A percentile compares a stretch with the other conserved stretches of the same genome.
These are phyloP conservation scores for Yarrowia divulgata DNA, from an alignment of 805 yeast species.

Conservation along the genomic window DNA sequence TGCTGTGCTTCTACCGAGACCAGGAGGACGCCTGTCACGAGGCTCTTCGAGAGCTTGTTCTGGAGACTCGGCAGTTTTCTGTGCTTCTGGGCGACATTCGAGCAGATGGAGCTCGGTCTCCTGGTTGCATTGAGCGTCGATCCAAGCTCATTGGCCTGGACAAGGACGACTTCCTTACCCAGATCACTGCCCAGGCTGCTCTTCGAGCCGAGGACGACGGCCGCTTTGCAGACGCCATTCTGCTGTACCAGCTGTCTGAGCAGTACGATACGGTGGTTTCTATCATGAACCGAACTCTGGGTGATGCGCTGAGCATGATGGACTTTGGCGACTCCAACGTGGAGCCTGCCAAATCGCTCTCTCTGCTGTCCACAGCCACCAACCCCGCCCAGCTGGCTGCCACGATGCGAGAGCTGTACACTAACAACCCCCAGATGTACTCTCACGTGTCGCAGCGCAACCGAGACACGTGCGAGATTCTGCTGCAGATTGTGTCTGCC, in stretches of 20 bases:
- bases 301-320: slow-evolving; percentile 75
- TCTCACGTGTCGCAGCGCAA: slow-evolving; percentile 61
- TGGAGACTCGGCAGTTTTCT: slow-evolving; percentile 84
- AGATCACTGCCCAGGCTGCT: slow-evolving; percentile 86
- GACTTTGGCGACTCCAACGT: slow-evolving; percentile 51
- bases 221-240: slow-evolving; percentile 79
- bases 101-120: slow-evolving; percentile 74
- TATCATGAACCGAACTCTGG: slow-evolving; percentile 75
- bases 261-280: slow-evolving; percentile 82
- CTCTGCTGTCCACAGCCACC: slow-evolving; percentile 48
- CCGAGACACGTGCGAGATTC: slow-evolving; percentile 68
- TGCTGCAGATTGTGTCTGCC: slow-evolving; percentile 72
- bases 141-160: slow-evolving; percentile 68
- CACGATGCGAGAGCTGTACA: slow-evolving; percentile 52
- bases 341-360: slow-evolving; percentile 61
- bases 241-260: slow-evolving; percentile 85
- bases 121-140: slow-evolving; percentile 85
- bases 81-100: slow-evolving; percentile 83
- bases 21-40: slow-evolving; percentile 66
- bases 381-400: slow-evolving; percentile 53
- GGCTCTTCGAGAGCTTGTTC: slow-evolving; percentile 80
- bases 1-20: slow-evolving; percentile 66
- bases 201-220: slow-evolving; percentile 90
- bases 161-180: slow-evolving; percentile 66
- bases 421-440: slow-evolving; percentile 65